Percentiles rank a stretch among this genome's conserved stretches.
Evolutionary conservation across 768 basidiomycete species (phyloP).

Genomic region (Tylopilus sp.): DNA sequence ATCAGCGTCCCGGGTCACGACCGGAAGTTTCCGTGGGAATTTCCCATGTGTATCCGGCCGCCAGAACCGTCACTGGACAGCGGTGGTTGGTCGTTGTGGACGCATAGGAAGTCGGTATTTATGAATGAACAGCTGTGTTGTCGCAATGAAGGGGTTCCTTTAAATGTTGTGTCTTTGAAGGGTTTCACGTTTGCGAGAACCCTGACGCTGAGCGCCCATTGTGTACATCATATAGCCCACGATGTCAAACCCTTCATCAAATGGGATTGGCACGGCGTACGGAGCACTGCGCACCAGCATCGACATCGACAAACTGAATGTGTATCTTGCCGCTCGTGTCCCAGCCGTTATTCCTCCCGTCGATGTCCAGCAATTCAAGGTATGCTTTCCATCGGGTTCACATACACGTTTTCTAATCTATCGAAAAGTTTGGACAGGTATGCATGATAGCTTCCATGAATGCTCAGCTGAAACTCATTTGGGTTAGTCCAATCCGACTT

Average conservation of each 20-base stretch:
- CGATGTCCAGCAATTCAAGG: slow-evolving; percentile 89
- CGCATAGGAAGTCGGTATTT: too few relatives aligned
- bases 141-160: background rate
- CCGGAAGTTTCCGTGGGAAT: slow-evolving; percentile 16
- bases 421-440: slow-evolving; percentile 83
- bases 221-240: background rate
- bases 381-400: slow-evolving; percentile 32
- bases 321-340: slow-evolving; percentile 59
- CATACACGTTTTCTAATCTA: background rate
- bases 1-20: slow-evolving; percentile 14
- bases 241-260: slow-evolving; percentile 18
- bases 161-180: too few relatives aligned
- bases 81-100: too few relatives aligned
- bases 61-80: background rate
- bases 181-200: too few relatives aligned
- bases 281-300: slow-evolving; percentile 71
- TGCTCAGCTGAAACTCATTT: too few relatives aligned
- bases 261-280: slow-evolving; percentile 70
- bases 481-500: slow-evolving; percentile 96
- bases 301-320: slow-evolving; percentile 58
- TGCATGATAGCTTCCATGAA: slow-evolving; percentile 18
- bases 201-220: background rate
- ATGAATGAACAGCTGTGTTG: too few relatives aligned
- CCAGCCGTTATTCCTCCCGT: slow-evolving; percentile 60
- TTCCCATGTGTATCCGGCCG: slow-evolving; percentile 4